Base-by-base conservation (phyloP, 805 yeast species). In the Starmerella bombi region DNA sequence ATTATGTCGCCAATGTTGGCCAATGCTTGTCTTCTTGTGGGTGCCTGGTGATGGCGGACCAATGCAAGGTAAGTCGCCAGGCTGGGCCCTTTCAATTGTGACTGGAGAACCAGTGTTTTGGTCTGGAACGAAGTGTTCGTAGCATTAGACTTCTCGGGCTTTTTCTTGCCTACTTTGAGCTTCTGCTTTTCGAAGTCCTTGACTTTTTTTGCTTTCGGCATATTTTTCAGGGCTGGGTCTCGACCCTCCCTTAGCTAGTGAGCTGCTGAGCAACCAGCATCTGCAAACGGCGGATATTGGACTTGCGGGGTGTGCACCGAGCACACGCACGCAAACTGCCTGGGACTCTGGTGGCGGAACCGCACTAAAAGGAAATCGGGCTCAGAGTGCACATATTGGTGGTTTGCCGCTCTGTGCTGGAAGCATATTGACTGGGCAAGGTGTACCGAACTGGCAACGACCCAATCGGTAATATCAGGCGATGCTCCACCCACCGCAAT, bases 81-180 rank as follows among this genome's bases (percentile, higher is more conserved):
- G 19, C 37, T 15, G 27, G 48, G 44, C 23, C 37, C 47, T 17
- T 40, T 44, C 30, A 46, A 42, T 54, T 71, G 75, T 44, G 62
- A 60, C 8, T 72, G 74, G 27, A 71, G 59, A 23, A 69, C 60
- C 42, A 71, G 68, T 31, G 72, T 57, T 53, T 75, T 80, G 9
- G 94, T 76, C 33, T 70, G 72, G 61, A 88, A 88, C 0, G 93
- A 78, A 0, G 94, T 83, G 50, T 80, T 88, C 4, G 98, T 91
- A 43, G 70, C 73, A 56, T 84, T 83, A 16, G 75, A 72, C 5
- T 85, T 75, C 47, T 73, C 74, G 5, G 75, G 74, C 16, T 74
- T 72, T 2, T 79, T 65, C 59, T 91, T 91, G 42, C 98, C 98
- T 25, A 91, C 96, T 54, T 71, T 79, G 38, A 91, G 70, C 65